Base-by-base conservation (phyloP, 2,329 filamentous ascomycete genomes). In the Trichoderma guizhouense region DNA sequence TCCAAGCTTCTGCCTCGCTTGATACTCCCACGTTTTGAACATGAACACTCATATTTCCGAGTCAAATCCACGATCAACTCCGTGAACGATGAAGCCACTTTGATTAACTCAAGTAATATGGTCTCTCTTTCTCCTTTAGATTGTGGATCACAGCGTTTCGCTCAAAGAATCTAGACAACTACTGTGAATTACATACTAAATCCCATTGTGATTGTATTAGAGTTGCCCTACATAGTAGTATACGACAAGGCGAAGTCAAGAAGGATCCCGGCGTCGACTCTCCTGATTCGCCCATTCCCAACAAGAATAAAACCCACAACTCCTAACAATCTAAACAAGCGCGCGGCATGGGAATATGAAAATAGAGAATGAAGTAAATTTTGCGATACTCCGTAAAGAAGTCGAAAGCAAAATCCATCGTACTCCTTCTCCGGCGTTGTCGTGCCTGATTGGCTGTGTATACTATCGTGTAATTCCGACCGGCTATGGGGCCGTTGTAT, bases 311-410 rank as follows among this genome's bases (percentile, higher is more conserved):
- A n/a, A 7, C 8, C 30, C 55, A 2, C 26, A 15, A 30, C 7
- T 7, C 3, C 4, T 15, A 5, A n/a, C 26, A 7, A 3, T 11
- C 24, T 24, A 11, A 21, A 53, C 53, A 61, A 61, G 26, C 66
- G 66, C 66, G 66, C 66, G 66, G 66, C 26, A 69, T 69, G 47
- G 47, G 47, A 53, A 53, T 53, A 53, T 24, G 21, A 24, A 57
- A 12, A 14, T 18, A 28, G 6, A 55, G 12, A 55, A 55, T 18
- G 14, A 26, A 28, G 12, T 8, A 30, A 58, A 58, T 5, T 11
- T 3, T 15, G 34, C 36, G 36, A 39, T 39, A 43, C 15, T 43
- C 39, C 39, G 39, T 43, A 43, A 1, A 21, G 24, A n/a, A 32
- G 2, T 7, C 5, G 2, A 3, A 57, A 28, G 30, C 3, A 15